Evolutionary conservation across 2,329 filamentous ascomycete species (phyloP).

Genomic region (Hypomyces perniciosus): DNA sequence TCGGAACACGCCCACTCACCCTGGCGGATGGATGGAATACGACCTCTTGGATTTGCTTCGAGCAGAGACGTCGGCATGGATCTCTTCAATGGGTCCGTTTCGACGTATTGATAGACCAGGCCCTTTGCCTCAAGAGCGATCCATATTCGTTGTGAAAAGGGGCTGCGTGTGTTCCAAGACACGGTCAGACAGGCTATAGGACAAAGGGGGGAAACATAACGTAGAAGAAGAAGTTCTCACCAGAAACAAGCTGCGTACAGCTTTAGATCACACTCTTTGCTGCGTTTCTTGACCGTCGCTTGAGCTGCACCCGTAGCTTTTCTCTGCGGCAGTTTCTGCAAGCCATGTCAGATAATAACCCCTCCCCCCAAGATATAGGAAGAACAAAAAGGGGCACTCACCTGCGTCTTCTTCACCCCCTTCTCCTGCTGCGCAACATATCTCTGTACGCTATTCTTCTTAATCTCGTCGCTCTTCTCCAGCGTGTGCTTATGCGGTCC

Average conservation of each 20-base stretch:
- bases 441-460: slow-evolving; percentile 72
- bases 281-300: slow-evolving; percentile 62
- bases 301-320: slow-evolving; percentile 67
- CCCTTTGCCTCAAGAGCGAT: slow-evolving; percentile 78
- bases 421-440: slow-evolving; percentile 59
- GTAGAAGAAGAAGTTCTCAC: slow-evolving; percentile 39
- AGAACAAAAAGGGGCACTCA: slow-evolving; percentile 11
- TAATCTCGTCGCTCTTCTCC: slow-evolving; percentile 69
- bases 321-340: slow-evolving; percentile 63
- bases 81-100: slow-evolving; percentile 74
- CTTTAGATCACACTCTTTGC: slow-evolving; percentile 65
- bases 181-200: background rate
- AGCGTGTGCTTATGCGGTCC: slow-evolving; percentile 71
- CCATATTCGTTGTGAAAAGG: slow-evolving; percentile 84
- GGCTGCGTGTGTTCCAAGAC: slow-evolving; percentile 39
- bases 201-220: background rate
- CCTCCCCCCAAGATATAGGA: background rate
- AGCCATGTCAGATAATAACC: background rate
- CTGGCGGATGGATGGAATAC: slow-evolving; percentile 71
- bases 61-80: slow-evolving; percentile 51
- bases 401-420: slow-evolving; percentile 51
- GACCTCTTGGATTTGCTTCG: slow-evolving; percentile 68
- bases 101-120: slow-evolving; percentile 77
- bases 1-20: slow-evolving; percentile 79
- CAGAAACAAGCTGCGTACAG: slow-evolving; percentile 81